phyloP scores from a whole-genome alignment of 306 rosid species.

The Cucurbita moschata region DNA sequence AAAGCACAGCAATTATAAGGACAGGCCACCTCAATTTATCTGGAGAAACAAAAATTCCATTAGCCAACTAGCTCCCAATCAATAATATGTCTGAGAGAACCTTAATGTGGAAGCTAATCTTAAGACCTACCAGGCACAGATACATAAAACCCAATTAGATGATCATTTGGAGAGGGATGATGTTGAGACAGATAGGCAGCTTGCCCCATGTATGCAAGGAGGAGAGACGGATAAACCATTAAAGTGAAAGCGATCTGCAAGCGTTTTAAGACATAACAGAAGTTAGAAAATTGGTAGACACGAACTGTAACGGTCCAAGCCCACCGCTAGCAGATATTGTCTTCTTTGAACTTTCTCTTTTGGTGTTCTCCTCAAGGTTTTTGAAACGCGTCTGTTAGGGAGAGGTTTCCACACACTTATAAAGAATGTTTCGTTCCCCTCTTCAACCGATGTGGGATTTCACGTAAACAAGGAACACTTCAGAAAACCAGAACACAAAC shows the following conservation, averaged over 20 bases:
- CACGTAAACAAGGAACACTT: background rate
- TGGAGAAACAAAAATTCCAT: conserved; percentile 11
- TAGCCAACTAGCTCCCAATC: background rate
- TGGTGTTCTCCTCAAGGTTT: no score
- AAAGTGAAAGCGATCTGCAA: conserved; percentile 92
- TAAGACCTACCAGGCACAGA: conserved; percentile 75
- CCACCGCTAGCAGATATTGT: no score
- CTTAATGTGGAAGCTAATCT: conserved; percentile 8
- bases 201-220: conserved; percentile 98
- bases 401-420: no score
- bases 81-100: background rate
- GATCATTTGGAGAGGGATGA: conserved; percentile 13
- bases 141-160: conserved; percentile 59
- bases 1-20: conserved; percentile 78
- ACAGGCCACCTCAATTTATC: conserved; percentile 82
- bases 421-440: no score
- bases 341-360: no score
- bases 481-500: background rate
- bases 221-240: conserved; percentile 77
- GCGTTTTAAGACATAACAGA: background rate
- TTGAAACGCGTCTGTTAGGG: no score
- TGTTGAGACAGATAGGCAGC: conserved; percentile 81
- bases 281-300: background rate
- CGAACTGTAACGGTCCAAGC: no score
- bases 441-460: no score